Percentiles rank a stretch among this genome's conserved stretches.
These are phyloP conservation scores for Talaromyces adpressus DNA, from an alignment of 495 filamentous ascomycete species.

Conservation along the genomic window DNA sequence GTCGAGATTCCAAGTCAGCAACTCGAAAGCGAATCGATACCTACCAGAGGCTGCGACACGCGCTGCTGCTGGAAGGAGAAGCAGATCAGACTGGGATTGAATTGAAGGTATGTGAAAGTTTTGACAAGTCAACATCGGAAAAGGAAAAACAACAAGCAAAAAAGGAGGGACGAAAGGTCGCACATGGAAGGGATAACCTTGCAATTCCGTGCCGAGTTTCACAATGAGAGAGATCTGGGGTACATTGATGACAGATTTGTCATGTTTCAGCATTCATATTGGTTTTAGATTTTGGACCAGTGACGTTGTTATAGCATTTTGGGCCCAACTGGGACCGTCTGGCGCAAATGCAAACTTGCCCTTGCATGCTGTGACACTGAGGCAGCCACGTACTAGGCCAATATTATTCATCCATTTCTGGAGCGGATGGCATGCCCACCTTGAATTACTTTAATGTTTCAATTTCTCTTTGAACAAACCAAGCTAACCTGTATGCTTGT, in stretches of 20 bases:
- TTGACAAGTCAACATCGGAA: background rate
- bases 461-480: background rate
- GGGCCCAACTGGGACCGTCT: background rate
- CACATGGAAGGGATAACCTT: background rate
- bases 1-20: background rate
- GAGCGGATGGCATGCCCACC: background rate
- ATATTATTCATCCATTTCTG: background rate
- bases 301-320: background rate
- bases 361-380: background rate
- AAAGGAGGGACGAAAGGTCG: background rate
- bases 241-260: background rate
- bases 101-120: conserved; percentile 4
- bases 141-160: conserved; percentile 1
- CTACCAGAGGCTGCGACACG: conserved; percentile 1
- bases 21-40: background rate
- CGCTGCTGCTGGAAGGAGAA: conserved; percentile 1
- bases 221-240: background rate
- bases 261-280: background rate
- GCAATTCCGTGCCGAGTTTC: background rate
- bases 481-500: background rate
- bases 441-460: background rate
- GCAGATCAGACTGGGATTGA: background rate
- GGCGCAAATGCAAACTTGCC: background rate
- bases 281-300: background rate
- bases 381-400: background rate